These are phyloP conservation scores for Fusarium papillatum DNA, from an alignment of 2,329 filamentous ascomycete species.

Conservation along the genomic window DNA sequence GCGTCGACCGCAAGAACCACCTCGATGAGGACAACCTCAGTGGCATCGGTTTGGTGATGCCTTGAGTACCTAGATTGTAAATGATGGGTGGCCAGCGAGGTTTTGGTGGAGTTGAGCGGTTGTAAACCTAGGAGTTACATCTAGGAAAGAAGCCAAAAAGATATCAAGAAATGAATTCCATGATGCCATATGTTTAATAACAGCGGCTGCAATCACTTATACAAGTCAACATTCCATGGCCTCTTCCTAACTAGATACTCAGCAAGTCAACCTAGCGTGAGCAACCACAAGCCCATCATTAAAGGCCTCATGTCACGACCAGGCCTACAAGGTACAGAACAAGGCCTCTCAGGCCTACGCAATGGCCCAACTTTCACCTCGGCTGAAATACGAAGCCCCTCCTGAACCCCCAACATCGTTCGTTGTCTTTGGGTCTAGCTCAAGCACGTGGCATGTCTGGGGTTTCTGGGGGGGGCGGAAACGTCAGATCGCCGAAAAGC, in stretches of 20 bases:
- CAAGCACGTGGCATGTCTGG: slow-evolving; percentile 19
- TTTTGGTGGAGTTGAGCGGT: slow-evolving; percentile 9
- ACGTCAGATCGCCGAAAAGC: slow-evolving; percentile 12
- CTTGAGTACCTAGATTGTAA: slow-evolving; percentile 31
- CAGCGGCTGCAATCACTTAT: slow-evolving; percentile 15
- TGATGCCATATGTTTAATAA: slow-evolving; percentile 12
- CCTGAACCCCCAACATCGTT: slow-evolving; percentile 4
- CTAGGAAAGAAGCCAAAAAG: background rate
- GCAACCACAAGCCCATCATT: background rate
- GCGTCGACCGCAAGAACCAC: slow-evolving; percentile 83
- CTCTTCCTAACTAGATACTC: background rate
- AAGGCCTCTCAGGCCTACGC: background rate
- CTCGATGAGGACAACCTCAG: slow-evolving; percentile 84
- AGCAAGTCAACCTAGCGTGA: background rate
- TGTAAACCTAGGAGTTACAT: background rate
- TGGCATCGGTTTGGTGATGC: slow-evolving; percentile 91
- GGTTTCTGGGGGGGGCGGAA: slow-evolving; percentile 16
- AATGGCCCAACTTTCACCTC: background rate
- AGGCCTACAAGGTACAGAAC: background rate
- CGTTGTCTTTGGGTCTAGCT: slow-evolving; percentile 14
- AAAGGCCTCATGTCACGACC: background rate
- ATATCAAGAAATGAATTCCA: slow-evolving; percentile 20
- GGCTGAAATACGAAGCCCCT: slow-evolving; percentile 11
- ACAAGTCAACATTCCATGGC: slow-evolving; percentile 1
- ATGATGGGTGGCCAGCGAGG: background rate